phyloP scores from a whole-genome alignment of 495 filamentous ascomycete genomes.

The Aspergillus sparsus region DNA sequence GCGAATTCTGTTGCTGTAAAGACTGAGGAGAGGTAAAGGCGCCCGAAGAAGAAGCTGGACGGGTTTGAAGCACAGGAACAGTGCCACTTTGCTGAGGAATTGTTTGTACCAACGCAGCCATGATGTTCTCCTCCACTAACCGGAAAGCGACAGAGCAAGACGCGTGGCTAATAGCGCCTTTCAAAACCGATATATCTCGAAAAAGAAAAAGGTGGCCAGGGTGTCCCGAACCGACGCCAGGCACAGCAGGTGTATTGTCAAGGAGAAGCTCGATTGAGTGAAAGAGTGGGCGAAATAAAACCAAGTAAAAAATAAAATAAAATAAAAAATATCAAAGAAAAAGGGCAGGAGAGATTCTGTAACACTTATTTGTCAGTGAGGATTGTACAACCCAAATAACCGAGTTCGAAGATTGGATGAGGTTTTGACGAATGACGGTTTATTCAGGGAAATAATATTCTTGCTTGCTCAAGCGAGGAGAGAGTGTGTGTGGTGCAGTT shows the following conservation, averaged over 20 bases:
- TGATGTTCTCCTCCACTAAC: constrained; percentile 48
- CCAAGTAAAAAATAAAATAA: too few species aligned
- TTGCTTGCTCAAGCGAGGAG: constrained; percentile 32
- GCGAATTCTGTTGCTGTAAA: constrained; percentile 56
- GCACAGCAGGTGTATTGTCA: constrained; percentile 17
- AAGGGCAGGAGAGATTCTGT: constrained; percentile 21
- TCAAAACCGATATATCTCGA: constrained; percentile 19
- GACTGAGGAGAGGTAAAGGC: constrained; percentile 41
- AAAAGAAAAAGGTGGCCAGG: constrained; percentile 27
- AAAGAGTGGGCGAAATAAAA: constrained; percentile 22
- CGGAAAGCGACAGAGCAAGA: constrained; percentile 21
- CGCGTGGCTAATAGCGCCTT: constrained; percentile 27
- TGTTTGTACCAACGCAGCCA: constrained; percentile 91
- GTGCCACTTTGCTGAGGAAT: constrained; percentile 81
- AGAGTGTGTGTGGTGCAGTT: background rate
- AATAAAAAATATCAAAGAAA: too few species aligned
- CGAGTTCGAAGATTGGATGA: constrained; percentile 22
- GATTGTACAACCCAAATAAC: constrained; percentile 26
- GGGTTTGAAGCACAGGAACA: constrained; percentile 78
- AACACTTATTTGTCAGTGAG: constrained; percentile 28
- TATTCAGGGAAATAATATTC: constrained; percentile 23
- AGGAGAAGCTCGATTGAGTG: constrained; percentile 23
- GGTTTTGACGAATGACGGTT: constrained; percentile 16
- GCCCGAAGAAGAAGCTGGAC: constrained; percentile 71
- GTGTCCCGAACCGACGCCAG: constrained; percentile 10